Conservation (phyloP, 306 rosid species). For the Ziziphus jujuba region DNA sequence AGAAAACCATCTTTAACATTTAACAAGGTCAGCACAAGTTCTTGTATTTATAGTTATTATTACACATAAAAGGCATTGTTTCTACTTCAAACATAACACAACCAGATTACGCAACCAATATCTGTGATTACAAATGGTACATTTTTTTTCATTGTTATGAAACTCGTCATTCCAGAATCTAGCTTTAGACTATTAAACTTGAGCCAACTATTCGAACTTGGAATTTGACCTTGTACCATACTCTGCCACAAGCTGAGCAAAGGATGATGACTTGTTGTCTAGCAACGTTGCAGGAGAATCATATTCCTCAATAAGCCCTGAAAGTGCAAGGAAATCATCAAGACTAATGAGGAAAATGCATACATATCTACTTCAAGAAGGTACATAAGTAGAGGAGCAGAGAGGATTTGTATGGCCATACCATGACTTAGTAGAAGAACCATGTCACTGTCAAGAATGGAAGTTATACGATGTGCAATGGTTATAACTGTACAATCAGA, state of each 20-base stretch:
- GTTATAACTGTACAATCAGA: constrained; percentile 62
- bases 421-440: constrained; percentile 81
- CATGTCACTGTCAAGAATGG: constrained; percentile 76
- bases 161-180: background rate
- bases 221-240: constrained; percentile 63
- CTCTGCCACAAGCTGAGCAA: constrained; percentile 79
- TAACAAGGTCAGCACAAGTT: too few species aligned
- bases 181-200: background rate
- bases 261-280: constrained; percentile 71
- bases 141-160: constrained; percentile 24
- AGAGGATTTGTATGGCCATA: constrained; percentile 10
- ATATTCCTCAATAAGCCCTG: constrained; percentile 73
- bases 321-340: constrained; percentile 30
- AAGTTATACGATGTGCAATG: constrained; percentile 85
- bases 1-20: too few species aligned
- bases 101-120: background rate
- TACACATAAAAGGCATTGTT: too few species aligned
- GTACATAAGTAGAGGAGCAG: background rate
- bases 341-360: constrained; percentile 9
- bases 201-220: background rate
- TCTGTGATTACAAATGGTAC: background rate
- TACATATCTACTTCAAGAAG: background rate
- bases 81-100: too few species aligned
- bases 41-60: too few species aligned
- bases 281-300: constrained; percentile 67